These are phyloP conservation scores for Mycena belliarum DNA, from an alignment of 768 basidiomycete genomes.

Conservation along the genomic window DNA sequence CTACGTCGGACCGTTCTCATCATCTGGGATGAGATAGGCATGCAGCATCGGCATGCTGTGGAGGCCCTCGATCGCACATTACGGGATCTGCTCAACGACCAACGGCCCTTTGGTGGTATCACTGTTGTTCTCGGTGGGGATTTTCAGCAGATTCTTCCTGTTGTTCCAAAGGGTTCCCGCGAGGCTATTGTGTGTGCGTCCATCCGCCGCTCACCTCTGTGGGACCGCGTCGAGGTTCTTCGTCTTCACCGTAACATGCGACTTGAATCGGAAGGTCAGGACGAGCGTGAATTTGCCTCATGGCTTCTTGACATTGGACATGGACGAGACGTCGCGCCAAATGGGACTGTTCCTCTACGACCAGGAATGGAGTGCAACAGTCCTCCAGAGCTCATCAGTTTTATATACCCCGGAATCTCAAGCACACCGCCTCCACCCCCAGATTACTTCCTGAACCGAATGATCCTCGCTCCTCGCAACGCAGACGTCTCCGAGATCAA, in stretches of 20 bases:
- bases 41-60: slow-evolving; percentile 32
- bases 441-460: slow-evolving; percentile 35
- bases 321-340: slow-evolving; percentile 8
- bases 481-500: slow-evolving; percentile 40
- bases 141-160: not conserved
- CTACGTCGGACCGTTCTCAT: slow-evolving; percentile 29
- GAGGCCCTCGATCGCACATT: slow-evolving; percentile 37
- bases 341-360: slow-evolving; percentile 5
- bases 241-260: slow-evolving; percentile 38
- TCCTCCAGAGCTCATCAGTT: slow-evolving; percentile 27
- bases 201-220: slow-evolving; percentile 35
- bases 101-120: slow-evolving; percentile 36
- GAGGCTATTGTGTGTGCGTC: slow-evolving; percentile 36
- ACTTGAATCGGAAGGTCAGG: slow-evolving; percentile 27
- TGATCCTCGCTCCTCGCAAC: slow-evolving; percentile 39
- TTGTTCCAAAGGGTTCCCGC: slow-evolving; percentile 31
- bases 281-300: slow-evolving; percentile 19
- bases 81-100: slow-evolving; percentile 27
- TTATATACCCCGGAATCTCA: slow-evolving; percentile 24
- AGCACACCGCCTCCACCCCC: slow-evolving; percentile 15
- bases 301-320: slow-evolving; percentile 24
- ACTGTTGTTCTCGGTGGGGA: slow-evolving; percentile 29
- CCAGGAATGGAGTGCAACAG: slow-evolving; percentile 22
- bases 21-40: slow-evolving; percentile 40
- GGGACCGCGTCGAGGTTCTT: slow-evolving; percentile 30